Percentiles rank a stretch among this genome's conserved stretches.
Evolutionary conservation across 2,329 filamentous ascomycete genomes (phyloP).

Genomic region (Trichoderma guizhouense): DNA sequence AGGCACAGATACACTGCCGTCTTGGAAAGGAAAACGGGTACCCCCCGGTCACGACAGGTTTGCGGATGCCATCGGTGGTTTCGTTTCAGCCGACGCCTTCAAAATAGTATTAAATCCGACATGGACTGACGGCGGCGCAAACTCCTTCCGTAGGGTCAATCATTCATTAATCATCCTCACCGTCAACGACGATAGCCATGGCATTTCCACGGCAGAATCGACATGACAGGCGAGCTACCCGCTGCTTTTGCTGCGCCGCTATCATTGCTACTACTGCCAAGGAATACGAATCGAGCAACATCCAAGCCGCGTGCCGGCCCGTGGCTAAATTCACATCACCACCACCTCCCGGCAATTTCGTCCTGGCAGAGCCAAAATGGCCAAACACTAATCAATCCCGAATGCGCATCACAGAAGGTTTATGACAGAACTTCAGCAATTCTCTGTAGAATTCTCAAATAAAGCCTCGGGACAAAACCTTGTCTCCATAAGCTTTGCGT

Average conservation of each 20-base stretch:
- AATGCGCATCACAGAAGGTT: not conserved
- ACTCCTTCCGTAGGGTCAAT: not conserved
- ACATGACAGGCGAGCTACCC: not conserved
- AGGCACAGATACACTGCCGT: not conserved
- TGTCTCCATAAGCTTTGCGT: not conserved
- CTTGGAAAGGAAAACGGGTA: not conserved
- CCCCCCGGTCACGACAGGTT: not conserved
- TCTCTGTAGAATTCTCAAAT: not conserved
- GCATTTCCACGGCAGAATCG: not conserved
- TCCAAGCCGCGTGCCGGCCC: not conserved
- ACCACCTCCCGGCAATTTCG: not conserved
- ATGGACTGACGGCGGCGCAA: not conserved
- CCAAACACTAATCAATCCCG: not conserved
- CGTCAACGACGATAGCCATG: not conserved
- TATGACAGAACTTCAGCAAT: not conserved
- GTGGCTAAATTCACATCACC: slow-evolving; percentile 2
- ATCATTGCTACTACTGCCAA: not conserved
- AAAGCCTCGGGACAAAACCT: not conserved
- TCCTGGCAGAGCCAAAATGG: not conserved
- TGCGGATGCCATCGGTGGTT: not conserved
- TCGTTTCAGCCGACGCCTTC: not conserved
- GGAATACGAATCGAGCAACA: not conserved
- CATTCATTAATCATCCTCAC: not conserved
- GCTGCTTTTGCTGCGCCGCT: not conserved
- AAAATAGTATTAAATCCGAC: not conserved